Base-by-base conservation (phyloP, 1,139 yeast species). In the Magnusiomyces paraingens region DNA sequence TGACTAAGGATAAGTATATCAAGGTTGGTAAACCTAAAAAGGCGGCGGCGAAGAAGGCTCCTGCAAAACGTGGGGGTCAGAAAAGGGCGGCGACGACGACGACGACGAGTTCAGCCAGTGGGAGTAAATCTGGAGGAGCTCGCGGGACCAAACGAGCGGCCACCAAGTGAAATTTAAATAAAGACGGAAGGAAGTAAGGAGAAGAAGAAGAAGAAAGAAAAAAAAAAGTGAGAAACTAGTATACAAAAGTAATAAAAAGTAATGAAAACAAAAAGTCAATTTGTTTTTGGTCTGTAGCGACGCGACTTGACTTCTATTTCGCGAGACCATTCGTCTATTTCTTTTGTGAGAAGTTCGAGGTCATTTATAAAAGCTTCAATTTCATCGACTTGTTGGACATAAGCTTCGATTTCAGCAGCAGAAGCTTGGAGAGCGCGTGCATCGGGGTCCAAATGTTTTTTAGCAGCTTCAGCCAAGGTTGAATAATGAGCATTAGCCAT, bases 311-410 rank as follows among this genome's bases (percentile, higher is more conserved):
- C 73, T 49, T 76, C 80, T 48, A 82, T 62, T 56, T 82, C 85
- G 26, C 70, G 67, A 1, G 86, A 74, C 83, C 86, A 84, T 53
- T 71, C 73, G 56, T 83, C 86, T 51, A 86, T 66, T 59, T 86
- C 90, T 5, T 67, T 63, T 0, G 78, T 74, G 3, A 84, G 62
- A 0, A 62, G 63, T 51, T 78, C 81, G 52, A 85, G 64, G 43
- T 72, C 70, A 12, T 67, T 71, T 1, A 81, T 76, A 50, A 76
- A 75, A 1, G 62, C 50, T 52, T 81, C 89, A 2, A 83, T 69
- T 1, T 64, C 64, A 17, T 69, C 72, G 26, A 83, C 61, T 35
- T 72, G 67, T 26, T 58, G 52, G 2, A 64, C 57, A 53, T 72
- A 68, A 1, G 60, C 56, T 22, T 64, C 60, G 52, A 75, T 71